Percentiles rank a stretch among this genome's conserved stretches.
phyloP scores from a whole-genome alignment of 1,284 basidiomycete genomes.

The Hemileia vastatrix region DNA sequence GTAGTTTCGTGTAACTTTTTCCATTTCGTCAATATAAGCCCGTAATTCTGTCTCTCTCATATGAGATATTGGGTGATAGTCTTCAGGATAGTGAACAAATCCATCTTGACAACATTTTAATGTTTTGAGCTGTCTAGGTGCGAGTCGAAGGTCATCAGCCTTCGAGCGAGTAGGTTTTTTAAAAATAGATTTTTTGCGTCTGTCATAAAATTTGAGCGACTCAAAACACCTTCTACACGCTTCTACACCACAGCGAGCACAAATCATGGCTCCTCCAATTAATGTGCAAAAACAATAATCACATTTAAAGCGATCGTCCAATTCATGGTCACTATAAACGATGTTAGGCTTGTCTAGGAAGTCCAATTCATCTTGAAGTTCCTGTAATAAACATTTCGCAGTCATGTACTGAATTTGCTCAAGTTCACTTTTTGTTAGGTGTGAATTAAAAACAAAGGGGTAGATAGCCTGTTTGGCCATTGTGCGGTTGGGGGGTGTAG shows the following conservation, averaged over 20 bases:
- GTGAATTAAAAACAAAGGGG: conserved; percentile 8
- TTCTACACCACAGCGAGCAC: conserved; percentile 12
- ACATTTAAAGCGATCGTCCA: conserved; percentile 12
- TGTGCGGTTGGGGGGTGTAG: not conserved
- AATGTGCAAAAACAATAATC: conserved; percentile 19
- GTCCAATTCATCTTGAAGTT: conserved; percentile 4
- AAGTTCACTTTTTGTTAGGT: not conserved
- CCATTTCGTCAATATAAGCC: not conserved
- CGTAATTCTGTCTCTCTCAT: not conserved
- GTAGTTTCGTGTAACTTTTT: not conserved
- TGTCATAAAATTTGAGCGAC: not conserved
- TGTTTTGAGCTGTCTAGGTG: conserved; percentile 1
- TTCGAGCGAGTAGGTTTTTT: not conserved
- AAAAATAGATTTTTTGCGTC: not conserved
- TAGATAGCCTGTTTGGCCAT: conserved; percentile 1
- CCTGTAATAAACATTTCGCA: not conserved
- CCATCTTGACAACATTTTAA: not conserved
- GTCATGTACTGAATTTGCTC: not conserved
- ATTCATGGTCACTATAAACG: conserved; percentile 8
- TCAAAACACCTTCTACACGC: conserved; percentile 18
- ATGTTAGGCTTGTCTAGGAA: conserved; percentile 4
- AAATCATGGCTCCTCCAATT: conserved; percentile 14
- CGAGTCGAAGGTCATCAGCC: not conserved
- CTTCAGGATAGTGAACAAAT: not conserved
- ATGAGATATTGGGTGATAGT: not conserved